Evolutionary conservation across 2,329 filamentous ascomycete species (phyloP), one percentile per base, ranked within the genome.

Genomic region (Ophiostoma australiae): DNA sequence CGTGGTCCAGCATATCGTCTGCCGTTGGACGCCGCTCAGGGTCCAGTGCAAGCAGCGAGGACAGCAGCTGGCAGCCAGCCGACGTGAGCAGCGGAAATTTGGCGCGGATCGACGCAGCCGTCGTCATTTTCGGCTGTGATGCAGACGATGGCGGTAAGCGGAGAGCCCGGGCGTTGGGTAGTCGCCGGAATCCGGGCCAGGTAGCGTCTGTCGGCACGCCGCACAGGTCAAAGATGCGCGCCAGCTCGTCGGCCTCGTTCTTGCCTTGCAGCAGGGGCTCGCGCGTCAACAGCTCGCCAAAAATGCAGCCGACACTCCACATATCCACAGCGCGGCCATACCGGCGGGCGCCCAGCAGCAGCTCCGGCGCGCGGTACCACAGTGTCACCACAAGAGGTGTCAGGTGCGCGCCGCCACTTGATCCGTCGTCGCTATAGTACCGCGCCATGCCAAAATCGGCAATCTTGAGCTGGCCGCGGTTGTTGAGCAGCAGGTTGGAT

Each of bases 381-480:
- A 99, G 86, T 7, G 95, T 99, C 23, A 98, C 94, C 73, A 99
- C 95, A 67, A 98, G 87, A 78, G 94, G 91, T 2, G 95, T 98
- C 72, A 98, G 85, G 73, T 52, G 15, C 4, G 33, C 35, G 33
- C 44, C 39, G 41, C 17, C 41, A 41, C 37, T 33, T 35, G 6
- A n/a, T 7, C 41, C 37, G 66, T 70, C 61, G 75, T 92, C 89
- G 69, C 91, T 91, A 71, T 91, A 91, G 81, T 95, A 95, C 37
- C 95, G 88, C 3, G 95, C 94, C 93, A 99, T 97, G 79, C 95
- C 95, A 78, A 99, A 99, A 81, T 99, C 95, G 72, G 95, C 95
- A 74, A 99, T 90, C 80, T 97, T 97, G 80, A 99, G 90, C 79
- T 91, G 90, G 66, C 95, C 95, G 66, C 93, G 91, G 82, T 98